These are phyloP conservation scores for Penicillium occitanis DNA, from an alignment of 2,329 filamentous ascomycete genomes.

Conservation along the genomic window DNA sequence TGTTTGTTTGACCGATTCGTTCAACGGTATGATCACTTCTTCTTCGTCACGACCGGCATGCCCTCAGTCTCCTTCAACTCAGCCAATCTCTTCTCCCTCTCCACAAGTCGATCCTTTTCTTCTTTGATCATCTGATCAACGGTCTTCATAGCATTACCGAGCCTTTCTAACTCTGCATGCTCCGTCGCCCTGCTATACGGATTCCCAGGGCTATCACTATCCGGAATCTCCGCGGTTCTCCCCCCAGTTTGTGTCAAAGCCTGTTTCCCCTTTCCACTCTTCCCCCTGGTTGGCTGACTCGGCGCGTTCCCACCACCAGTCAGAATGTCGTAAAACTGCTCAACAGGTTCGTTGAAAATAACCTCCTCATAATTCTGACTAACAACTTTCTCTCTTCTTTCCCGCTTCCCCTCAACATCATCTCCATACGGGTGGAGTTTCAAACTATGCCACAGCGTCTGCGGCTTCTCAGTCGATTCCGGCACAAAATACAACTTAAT, in stretches of 20 bases:
- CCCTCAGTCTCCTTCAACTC: constrained; percentile 49
- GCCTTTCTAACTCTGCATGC: constrained; percentile 63
- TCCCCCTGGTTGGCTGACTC: constrained; percentile 53
- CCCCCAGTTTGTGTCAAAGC: constrained; percentile 52
- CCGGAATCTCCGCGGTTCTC: constrained; percentile 73
- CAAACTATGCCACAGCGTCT: constrained; percentile 91
- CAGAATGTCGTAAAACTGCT: constrained; percentile 84
- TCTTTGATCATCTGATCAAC: constrained; percentile 62
- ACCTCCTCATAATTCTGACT: constrained; percentile 90
- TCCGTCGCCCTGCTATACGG: constrained; percentile 74
- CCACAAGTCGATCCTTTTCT: constrained; percentile 62
- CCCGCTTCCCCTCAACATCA: constrained; percentile 71
- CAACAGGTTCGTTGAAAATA: constrained; percentile 94
- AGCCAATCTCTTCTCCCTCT: constrained; percentile 62
- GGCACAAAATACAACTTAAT: constrained; percentile 91
- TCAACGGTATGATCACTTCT: constrained; percentile 33
- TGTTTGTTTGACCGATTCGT: not conserved
- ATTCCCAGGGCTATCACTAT: constrained; percentile 63
- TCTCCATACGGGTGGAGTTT: constrained; percentile 85
- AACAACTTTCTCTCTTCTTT: constrained; percentile 64
- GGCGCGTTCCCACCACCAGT: constrained; percentile 63
- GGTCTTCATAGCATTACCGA: constrained; percentile 60
- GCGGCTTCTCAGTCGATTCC: constrained; percentile 86
- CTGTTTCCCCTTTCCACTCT: constrained; percentile 55
- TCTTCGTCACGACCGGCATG: constrained; percentile 42